phyloP scores from a whole-genome alignment of 108 stramenopile species.

The Bacterosira constricta region DNA sequence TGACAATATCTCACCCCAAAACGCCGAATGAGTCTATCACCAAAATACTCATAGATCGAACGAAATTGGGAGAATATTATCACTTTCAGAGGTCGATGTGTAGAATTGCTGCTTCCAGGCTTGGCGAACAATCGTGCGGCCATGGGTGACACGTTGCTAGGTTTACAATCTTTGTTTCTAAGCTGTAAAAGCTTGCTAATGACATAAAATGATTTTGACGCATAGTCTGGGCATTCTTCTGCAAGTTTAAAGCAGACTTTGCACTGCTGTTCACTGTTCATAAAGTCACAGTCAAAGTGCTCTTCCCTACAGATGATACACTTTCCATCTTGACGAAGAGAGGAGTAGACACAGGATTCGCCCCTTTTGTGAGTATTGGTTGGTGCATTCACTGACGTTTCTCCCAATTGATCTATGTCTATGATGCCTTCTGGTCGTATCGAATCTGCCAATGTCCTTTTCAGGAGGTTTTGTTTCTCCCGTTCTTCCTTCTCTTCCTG shows the following conservation, averaged over 20 bases:
- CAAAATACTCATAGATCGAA: slow-evolving; percentile 65
- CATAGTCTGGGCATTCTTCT: slow-evolving; percentile 63
- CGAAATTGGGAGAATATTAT: slow-evolving; percentile 88
- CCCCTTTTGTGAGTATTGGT: slow-evolving; percentile 26
- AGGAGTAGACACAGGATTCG: slow-evolving; percentile 62
- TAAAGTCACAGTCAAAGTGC: slow-evolving; percentile 69
- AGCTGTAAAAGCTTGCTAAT: slow-evolving; percentile 59
- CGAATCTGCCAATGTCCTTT: not conserved
- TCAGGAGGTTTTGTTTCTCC: slow-evolving; percentile 11
- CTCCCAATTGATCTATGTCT: slow-evolving; percentile 15
- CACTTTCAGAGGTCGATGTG: slow-evolving; percentile 68
- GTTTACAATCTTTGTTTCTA: slow-evolving; percentile 6
- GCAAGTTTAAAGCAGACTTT: slow-evolving; percentile 56
- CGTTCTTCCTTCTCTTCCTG: slow-evolving; percentile 53
- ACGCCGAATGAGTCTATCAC: slow-evolving; percentile 62
- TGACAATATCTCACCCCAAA: slow-evolving; percentile 73
- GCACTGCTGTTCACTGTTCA: slow-evolving; percentile 46
- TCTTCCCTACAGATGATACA: slow-evolving; percentile 71
- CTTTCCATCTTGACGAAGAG: slow-evolving; percentile 50
- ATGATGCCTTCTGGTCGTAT: not conserved
- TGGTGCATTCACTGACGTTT: slow-evolving; percentile 3
- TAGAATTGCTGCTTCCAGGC: not conserved
- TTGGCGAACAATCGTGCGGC: slow-evolving; percentile 37
- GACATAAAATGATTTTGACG: slow-evolving; percentile 76
- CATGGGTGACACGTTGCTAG: slow-evolving; percentile 15